Evolutionary conservation across 805 yeast genomes (phyloP), one percentile per base, ranked within the genome.

Genomic region (Barnettozyma sp.): DNA sequence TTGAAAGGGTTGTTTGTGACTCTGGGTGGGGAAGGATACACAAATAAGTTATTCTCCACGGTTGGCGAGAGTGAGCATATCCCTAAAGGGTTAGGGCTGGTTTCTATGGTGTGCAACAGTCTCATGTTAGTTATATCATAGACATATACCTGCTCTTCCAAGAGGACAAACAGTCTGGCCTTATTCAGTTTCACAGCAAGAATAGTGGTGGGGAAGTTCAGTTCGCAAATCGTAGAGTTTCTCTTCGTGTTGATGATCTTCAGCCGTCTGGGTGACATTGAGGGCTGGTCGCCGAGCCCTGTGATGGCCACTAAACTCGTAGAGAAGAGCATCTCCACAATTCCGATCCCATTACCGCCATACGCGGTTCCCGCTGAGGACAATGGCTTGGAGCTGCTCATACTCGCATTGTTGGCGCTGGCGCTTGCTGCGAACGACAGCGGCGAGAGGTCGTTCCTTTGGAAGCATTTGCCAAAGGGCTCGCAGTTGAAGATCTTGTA

Each of bases 171-270:
- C 38, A 82, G 59, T 32, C 88, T 58, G 33, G 76, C 73, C 41
- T 82, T 68, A 52, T 82, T 82, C 59, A 82, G 62, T 53, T 72
- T 74, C 22, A 82, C 76, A 27, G 73, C 70, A 21, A 76, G 50
- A 2, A 82, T 76, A 6, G 72, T 56, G 4, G 80, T 66, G 1
- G 85, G 82, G 48, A 81, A 82, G 0, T 82, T 70, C 37, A 82
- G 64, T 54, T 82, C 90, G 55, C 92, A 82, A 11, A 82, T 82
- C 1, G 67, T 60, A 1, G 73, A 55, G 39, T 62, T 59, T 43
- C 59, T 63, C 55, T 84, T 85, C 2, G 95, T 84, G 60, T 92
- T 92, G 39, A 88, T 66, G 36, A 90, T 78, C 52, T 78, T 78
- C 41, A 90, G 68, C 45, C 87, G 76, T 41, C 96, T 68, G n/a